Evolutionary conservation across 2,329 filamentous ascomycete species (phyloP).

Genomic region (Nemania bipapillata): DNA sequence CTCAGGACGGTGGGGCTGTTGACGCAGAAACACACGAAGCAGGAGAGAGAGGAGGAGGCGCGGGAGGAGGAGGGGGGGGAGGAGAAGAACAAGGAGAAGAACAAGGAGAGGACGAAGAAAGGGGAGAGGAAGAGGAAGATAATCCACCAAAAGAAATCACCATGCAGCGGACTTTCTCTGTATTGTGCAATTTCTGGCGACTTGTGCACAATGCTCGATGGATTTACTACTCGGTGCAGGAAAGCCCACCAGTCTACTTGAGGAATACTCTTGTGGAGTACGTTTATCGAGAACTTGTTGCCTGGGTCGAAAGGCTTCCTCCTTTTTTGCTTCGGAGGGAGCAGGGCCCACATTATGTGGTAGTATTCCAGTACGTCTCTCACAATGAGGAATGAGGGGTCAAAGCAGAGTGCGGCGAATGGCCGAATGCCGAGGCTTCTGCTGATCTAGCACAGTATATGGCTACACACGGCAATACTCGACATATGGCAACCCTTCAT

Average conservation of each 20-base stretch:
- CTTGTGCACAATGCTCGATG: constrained; percentile 52
- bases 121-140: neutral
- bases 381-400: neutral
- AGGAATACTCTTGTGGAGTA: constrained; percentile 50
- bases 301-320: constrained; percentile 53
- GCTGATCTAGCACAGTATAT: constrained; percentile 51
- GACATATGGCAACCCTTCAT: constrained; percentile 53
- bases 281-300: constrained; percentile 55
- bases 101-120: neutral
- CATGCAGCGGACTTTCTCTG: constrained; percentile 47
- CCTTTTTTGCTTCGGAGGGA: constrained; percentile 44
- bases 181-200: constrained; percentile 53
- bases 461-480: constrained; percentile 55
- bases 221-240: constrained; percentile 46
- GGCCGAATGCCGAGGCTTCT: neutral
- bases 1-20: neutral
- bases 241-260: constrained; percentile 30
- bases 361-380: constrained; percentile 53
- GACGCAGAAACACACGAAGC: neutral
- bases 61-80: neutral
- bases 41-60: neutral
- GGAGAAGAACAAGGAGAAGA: neutral
- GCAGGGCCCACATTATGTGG: constrained; percentile 51
- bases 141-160: neutral
- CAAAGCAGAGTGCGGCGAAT: too few relatives aligned